Percentiles rank a stretch among this genome's conserved stretches.
These are phyloP conservation scores for Chernovozyma sophiae-reginae DNA, from an alignment of 1,139 yeast species.

Conservation along the genomic window DNA sequence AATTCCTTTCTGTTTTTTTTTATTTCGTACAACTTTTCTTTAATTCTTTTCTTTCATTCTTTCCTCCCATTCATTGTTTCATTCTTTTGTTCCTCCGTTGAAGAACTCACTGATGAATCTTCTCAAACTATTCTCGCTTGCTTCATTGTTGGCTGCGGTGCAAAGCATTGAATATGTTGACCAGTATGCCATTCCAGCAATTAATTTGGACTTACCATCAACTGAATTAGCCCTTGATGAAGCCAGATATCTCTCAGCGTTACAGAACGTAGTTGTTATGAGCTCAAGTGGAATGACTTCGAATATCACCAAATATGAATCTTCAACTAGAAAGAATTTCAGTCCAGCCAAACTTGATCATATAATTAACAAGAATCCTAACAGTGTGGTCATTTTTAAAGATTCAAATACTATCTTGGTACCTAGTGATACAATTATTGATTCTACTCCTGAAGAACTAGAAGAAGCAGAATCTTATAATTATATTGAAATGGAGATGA, in stretches of 20 bases:
- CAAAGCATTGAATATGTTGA: no score
- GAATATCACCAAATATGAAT: constrained; percentile 2
- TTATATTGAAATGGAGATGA: constrained; percentile 1
- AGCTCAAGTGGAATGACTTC: neutral
- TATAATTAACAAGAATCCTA: constrained; percentile 11
- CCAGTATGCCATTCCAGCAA: neutral
- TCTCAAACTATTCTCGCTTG: no score
- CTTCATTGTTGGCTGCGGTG: neutral
- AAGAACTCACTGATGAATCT: no score
- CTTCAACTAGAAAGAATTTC: constrained; percentile 3
- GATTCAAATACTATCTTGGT: constrained; percentile 19
- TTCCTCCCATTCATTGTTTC: no score
- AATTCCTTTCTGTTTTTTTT: no score
- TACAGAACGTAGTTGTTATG: neutral
- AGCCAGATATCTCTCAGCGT: neutral
- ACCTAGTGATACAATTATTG: constrained; percentile 11
- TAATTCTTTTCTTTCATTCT: neutral
- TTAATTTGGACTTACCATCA: constrained; percentile 3
- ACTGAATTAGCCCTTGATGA: constrained; percentile 3
- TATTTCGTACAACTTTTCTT: neutral
- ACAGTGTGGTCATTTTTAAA: constrained; percentile 15
- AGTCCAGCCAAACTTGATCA: constrained; percentile 9
- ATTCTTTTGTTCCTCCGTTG: no score
- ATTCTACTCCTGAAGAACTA: neutral
- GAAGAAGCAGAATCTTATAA: neutral